Evolutionary conservation across 495 filamentous ascomycete species (phyloP), one percentile per base, ranked within the genome.

Genomic region (Sporormia fimetaria): DNA sequence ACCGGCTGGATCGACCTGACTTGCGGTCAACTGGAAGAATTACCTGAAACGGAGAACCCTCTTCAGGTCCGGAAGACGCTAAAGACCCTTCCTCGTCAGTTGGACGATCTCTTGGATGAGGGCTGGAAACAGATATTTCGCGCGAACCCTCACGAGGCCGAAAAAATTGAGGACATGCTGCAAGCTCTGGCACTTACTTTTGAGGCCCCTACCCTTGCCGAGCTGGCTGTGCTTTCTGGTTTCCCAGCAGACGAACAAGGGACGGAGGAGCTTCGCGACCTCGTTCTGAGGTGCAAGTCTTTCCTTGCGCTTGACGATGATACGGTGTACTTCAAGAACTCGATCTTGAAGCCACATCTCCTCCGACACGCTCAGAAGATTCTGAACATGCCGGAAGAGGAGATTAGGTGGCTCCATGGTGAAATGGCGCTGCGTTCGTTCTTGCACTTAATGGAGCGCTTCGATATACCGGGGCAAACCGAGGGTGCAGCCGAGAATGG

Each of bases 341-440:
- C 37, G 8, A 50, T 61, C 12, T 50, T 60, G 29, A 62, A 62
- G 40, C 52, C 39, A 12, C 57, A 60, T 44, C 47, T 59, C n/a
- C 40, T 59, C 2, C 49, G 35, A 4, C 18, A 38, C 17, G 22
- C 23, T 4, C 57, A 21, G 26, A 52, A 58, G 14, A 39, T 62
- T 3, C 46, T 65, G 10, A 53, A 55, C 6, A 42, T 63, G 29
- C 51, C 51, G 2, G 20, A 51, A 14, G 62, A 62, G 32, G 59
- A 58, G 27, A 61, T 58, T 21, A 59, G 62, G 29, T 59, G 55
- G 59, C 62, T 62, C 30, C 61, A 65, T 22, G 62, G 61, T 17
- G 55, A 64, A 10, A 34, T 65, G 3, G 56, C 59, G 22, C 46
- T 57, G 6, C 49, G 61, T 4, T 56, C 47, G 5, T 63, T 63